Evolutionary conservation across 2,329 filamentous ascomycete genomes (phyloP).

Genomic region (Penicillium crustosum): DNA sequence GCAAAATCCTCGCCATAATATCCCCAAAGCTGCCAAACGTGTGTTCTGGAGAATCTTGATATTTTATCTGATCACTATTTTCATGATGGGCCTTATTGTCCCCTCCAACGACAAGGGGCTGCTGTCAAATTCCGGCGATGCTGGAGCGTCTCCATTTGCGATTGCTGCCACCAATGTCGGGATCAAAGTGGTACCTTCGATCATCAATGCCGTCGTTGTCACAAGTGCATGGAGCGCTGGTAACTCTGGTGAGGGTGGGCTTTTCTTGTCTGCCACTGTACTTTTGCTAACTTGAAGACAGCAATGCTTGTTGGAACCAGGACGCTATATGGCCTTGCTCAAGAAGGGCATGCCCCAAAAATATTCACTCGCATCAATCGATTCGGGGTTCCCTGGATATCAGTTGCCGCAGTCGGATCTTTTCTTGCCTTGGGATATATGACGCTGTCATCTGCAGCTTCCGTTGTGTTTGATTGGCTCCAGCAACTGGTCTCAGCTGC

Average conservation of each 20-base stretch:
- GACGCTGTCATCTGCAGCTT: conserved; percentile 57
- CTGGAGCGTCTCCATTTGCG: conserved; percentile 15
- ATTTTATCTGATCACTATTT: conserved; percentile 55
- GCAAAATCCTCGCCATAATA: conserved; percentile 48
- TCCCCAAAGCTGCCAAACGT: conserved; percentile 52
- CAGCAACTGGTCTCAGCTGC: conserved; percentile 55
- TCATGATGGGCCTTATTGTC: conserved; percentile 43
- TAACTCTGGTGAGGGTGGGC: conserved; percentile 30
- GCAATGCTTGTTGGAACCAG: conserved; percentile 34
- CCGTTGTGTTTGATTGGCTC: conserved; percentile 63
- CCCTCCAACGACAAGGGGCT: conserved; percentile 49
- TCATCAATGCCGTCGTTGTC: conserved; percentile 7
- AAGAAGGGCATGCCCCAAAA: conserved; percentile 36
- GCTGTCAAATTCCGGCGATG: conserved; percentile 24
- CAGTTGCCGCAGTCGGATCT: conserved; percentile 44
- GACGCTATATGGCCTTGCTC: conserved; percentile 37
- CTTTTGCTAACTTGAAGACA: not conserved
- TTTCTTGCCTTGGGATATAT: conserved; percentile 63
- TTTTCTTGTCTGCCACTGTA: not conserved
- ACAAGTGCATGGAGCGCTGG: conserved; percentile 37
- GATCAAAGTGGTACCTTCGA: conserved; percentile 20
- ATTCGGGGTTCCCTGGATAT: conserved; percentile 58
- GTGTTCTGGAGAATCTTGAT: conserved; percentile 55
- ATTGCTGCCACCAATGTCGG: conserved; percentile 49
- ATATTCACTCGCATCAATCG: conserved; percentile 37